phyloP scores from a whole-genome alignment of 331 rosid species.

The Stylosanthes scabra region DNA sequence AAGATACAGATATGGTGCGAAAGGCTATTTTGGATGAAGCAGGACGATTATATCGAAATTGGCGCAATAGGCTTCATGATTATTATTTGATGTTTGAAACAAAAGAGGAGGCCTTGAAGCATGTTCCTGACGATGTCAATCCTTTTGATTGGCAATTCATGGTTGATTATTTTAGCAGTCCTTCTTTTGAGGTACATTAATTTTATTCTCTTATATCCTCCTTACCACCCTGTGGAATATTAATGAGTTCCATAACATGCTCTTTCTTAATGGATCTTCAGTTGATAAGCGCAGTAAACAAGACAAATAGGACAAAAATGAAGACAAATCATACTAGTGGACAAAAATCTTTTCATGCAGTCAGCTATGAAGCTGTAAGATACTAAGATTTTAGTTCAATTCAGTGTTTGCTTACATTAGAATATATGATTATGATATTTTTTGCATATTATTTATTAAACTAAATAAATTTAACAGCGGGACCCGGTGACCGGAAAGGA shows the following conservation, averaged over 20 bases:
- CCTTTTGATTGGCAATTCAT: conserved; percentile 47
- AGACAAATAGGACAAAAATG: conserved; percentile 47
- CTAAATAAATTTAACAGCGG: conserved; percentile 34
- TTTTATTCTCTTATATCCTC: conserved; percentile 12
- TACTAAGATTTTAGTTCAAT: conserved; percentile 6
- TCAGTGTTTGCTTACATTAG: not conserved
- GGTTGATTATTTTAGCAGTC: conserved; percentile 55
- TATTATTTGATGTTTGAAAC: conserved; percentile 43
- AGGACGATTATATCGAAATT: conserved; percentile 47
- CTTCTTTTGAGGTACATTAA: conserved; percentile 40
- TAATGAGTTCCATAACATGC: conserved; percentile 23
- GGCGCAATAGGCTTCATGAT: conserved; percentile 48
- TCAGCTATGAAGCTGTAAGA: conserved; percentile 52
- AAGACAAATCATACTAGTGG: conserved; percentile 37
- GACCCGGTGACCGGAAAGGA: conserved; percentile 48
- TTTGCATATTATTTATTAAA: conserved; percentile 14
- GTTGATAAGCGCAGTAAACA: conserved; percentile 44
- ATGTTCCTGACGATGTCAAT: conserved; percentile 44
- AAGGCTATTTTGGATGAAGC: conserved; percentile 48
- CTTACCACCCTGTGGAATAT: not conserved
- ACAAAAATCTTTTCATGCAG: conserved; percentile 41
- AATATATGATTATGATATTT: not conserved
- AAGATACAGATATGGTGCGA: conserved; percentile 39
- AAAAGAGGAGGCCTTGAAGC: conserved; percentile 48
- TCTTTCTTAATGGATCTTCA: conserved; percentile 31